phyloP scores from a whole-genome alignment of 805 yeast genomes.

The Wickerhamiella australiensis region DNA sequence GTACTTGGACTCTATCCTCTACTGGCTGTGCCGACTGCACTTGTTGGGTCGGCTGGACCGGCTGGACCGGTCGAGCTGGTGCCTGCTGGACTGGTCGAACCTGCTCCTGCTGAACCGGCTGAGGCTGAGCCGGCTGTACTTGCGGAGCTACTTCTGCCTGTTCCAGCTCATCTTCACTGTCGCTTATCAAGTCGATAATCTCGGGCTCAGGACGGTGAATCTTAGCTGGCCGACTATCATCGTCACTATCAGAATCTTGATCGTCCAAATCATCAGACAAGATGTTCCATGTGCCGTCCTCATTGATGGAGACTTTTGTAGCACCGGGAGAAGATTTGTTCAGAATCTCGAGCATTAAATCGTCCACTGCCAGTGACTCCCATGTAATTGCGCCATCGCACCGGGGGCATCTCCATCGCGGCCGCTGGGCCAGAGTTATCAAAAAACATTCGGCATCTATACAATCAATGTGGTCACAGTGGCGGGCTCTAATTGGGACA shows the following conservation, averaged over 20 bases:
- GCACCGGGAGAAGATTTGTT: conserved; percentile 40
- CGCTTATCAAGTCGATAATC: conserved; percentile 2
- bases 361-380: conserved; percentile 58
- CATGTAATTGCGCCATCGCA: conserved; percentile 46
- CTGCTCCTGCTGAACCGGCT: background rate
- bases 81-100: too few relatives aligned
- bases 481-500: conserved; percentile 56
- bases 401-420: conserved; percentile 82
- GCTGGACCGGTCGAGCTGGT: too few relatives aligned
- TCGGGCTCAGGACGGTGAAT: background rate
- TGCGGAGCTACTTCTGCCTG: too few relatives aligned
- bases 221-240: background rate
- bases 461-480: conserved; percentile 75
- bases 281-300: conserved; percentile 60
- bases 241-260: background rate
- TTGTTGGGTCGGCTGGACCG: too few relatives aligned
- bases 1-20: too few relatives aligned
- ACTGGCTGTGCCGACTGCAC: too few relatives aligned
- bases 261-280: background rate
- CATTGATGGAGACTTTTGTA: conserved; percentile 53
- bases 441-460: conserved; percentile 71
- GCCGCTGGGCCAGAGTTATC: conserved; percentile 62
- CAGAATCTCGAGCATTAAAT: conserved; percentile 55
- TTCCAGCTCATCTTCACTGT: conserved; percentile 5
- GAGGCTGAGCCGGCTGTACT: too few relatives aligned